phyloP scores from a whole-genome alignment of 345 rosid genomes.

The Ceriops tagal region DNA sequence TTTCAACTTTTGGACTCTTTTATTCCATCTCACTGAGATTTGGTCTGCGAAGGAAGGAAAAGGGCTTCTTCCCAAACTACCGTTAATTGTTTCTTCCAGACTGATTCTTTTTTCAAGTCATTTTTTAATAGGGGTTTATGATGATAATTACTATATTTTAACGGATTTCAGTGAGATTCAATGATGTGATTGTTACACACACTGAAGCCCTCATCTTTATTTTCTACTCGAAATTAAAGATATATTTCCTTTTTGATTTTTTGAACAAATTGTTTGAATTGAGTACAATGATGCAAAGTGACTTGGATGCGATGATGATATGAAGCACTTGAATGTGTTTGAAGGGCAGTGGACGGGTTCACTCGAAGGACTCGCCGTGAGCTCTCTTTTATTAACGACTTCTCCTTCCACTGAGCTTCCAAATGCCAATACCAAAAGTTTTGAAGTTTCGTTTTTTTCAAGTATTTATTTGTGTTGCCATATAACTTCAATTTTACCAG shows the following conservation, averaged over 20 bases:
- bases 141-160: constrained; percentile 72
- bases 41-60: too few species aligned
- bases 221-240: background rate
- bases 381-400: constrained; percentile 64
- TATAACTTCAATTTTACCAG: background rate
- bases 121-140: constrained; percentile 48
- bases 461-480: background rate
- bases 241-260: too few species aligned
- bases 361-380: constrained; percentile 59
- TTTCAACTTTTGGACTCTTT: too few species aligned
- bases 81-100: background rate
- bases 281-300: background rate
- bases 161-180: constrained; percentile 99
- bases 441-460: too few species aligned
- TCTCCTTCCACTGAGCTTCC: constrained; percentile 99
- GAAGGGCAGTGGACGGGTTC: constrained; percentile 71
- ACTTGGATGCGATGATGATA: constrained; percentile 63
- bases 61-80: too few species aligned
- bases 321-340: constrained; percentile 49
- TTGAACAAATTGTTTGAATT: background rate
- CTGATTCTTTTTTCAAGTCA: background rate
- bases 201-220: constrained; percentile 55
- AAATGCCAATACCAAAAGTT: background rate
- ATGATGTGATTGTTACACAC: constrained; percentile 99
- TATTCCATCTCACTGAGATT: too few species aligned